phyloP scores from a whole-genome alignment of 257 asterid species.

The Phtheirospermum japonicum region DNA sequence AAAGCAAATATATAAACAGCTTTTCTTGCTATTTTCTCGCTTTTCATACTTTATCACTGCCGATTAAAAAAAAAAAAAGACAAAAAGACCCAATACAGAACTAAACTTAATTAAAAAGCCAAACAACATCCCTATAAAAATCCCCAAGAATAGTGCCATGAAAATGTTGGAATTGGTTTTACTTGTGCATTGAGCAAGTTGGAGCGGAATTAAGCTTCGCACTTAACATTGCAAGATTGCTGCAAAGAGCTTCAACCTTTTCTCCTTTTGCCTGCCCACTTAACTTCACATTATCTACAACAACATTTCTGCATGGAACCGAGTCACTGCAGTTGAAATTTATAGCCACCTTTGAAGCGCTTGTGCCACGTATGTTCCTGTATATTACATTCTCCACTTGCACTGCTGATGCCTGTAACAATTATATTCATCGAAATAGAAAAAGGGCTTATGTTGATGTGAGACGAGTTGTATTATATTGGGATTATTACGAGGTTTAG shows the following conservation, averaged over 20 bases:
- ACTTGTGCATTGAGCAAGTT: slow-evolving; percentile 24
- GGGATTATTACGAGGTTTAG: no score
- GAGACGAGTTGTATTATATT: no score
- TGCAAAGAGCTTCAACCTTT: slow-evolving; percentile 40
- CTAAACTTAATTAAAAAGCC: background rate
- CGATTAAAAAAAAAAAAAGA: no score
- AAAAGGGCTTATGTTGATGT: no score
- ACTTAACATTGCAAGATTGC: slow-evolving; percentile 25
- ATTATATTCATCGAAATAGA: slow-evolving; percentile 14
- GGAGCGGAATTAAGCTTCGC: slow-evolving; percentile 28
- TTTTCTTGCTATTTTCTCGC: no score
- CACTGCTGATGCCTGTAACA: slow-evolving; percentile 70
- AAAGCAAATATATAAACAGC: background rate
- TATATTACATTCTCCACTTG: slow-evolving; percentile 59
- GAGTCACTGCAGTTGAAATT: slow-evolving; percentile 61
- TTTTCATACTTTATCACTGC: no score
- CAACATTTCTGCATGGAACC: slow-evolving; percentile 61
- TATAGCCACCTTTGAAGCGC: slow-evolving; percentile 60
- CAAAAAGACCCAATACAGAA: no score
- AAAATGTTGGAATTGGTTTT: background rate
- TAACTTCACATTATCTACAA: slow-evolving; percentile 50
- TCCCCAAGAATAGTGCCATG: background rate
- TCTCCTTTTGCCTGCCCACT: slow-evolving; percentile 28
- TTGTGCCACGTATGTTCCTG: slow-evolving; percentile 72
- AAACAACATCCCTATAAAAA: background rate